Evolutionary conservation across 1,139 yeast genomes (phyloP).

Genomic region (Blastobotrys elegans): DNA sequence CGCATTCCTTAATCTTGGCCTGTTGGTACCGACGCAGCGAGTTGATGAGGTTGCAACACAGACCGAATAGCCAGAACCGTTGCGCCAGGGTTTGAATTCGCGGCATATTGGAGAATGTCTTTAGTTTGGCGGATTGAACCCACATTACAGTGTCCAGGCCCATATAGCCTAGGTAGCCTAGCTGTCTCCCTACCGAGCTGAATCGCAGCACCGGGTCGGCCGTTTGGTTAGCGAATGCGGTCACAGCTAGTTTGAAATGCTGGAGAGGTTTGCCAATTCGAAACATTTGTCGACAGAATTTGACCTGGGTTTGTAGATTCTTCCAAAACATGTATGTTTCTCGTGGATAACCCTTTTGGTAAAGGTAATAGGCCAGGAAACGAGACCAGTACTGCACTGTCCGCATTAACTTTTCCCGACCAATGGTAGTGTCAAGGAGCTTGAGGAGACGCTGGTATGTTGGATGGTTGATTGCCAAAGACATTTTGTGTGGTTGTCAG

Average conservation of each 20-base stretch:
- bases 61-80: slow-evolving; percentile 75
- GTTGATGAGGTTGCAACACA: slow-evolving; percentile 57
- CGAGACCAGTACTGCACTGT: slow-evolving; percentile 77
- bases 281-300: slow-evolving; percentile 76
- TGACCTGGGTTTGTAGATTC: slow-evolving; percentile 52
- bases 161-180: slow-evolving; percentile 72
- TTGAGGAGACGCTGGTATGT: slow-evolving; percentile 56
- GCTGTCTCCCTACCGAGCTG: slow-evolving; percentile 60
- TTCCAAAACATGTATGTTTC: slow-evolving; percentile 48
- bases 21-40: slow-evolving; percentile 47
- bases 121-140: slow-evolving; percentile 46
- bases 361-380: slow-evolving; percentile 60
- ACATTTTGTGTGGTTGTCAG: background rate
- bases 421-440: slow-evolving; percentile 35
- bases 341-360: slow-evolving; percentile 54
- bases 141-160: slow-evolving; percentile 68
- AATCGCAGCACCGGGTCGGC: slow-evolving; percentile 56
- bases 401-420: slow-evolving; percentile 77
- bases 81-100: slow-evolving; percentile 33
- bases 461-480: slow-evolving; percentile 48
- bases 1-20: slow-evolving; percentile 36
- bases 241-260: slow-evolving; percentile 66
- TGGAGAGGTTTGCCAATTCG: slow-evolving; percentile 80
- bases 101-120: slow-evolving; percentile 11
- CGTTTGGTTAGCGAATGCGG: slow-evolving; percentile 66